These are phyloP conservation scores for Vigna angularis DNA, from an alignment of 306 rosid genomes.

Conservation along the genomic window DNA sequence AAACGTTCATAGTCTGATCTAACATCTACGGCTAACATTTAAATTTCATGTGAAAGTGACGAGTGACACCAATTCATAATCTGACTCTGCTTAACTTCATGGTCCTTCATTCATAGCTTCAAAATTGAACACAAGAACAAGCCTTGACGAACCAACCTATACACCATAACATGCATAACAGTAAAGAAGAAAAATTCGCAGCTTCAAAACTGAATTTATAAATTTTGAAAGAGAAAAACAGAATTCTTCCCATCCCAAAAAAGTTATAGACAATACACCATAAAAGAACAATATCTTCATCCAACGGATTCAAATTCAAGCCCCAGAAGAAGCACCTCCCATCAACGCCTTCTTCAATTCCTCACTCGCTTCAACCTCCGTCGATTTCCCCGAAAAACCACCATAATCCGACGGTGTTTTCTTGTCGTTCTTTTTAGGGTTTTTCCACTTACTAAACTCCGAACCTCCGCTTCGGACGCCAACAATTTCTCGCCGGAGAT, in stretches of 20 bases:
- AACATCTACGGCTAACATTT: neutral
- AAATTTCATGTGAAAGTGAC: neutral
- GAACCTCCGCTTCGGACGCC: neutral
- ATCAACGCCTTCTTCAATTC: constrained; percentile 63
- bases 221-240: constrained; percentile 15
- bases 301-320: constrained; percentile 24
- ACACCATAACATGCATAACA: neutral
- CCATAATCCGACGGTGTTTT: constrained; percentile 48
- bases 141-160: constrained; percentile 13
- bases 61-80: neutral
- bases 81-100: constrained; percentile 4
- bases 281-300: neutral
- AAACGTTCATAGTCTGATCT: constrained; percentile 9
- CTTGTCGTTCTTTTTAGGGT: constrained; percentile 53
- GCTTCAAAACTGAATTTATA: constrained; percentile 36
- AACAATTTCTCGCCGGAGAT: constrained; percentile 72
- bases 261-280: constrained; percentile 22
- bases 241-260: neutral
- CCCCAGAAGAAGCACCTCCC: constrained; percentile 39
- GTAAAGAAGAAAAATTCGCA: neutral
- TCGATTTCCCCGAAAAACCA: constrained; percentile 43
- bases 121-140: constrained; percentile 29
- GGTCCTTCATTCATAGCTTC: constrained; percentile 1
- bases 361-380: constrained; percentile 52
- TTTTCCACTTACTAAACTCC: constrained; percentile 46